Percentiles rank a stretch among this genome's conserved stretches.
These are phyloP conservation scores for Phoma sp. DNA, from an alignment of 2,329 filamentous ascomycete species.

Conservation along the genomic window DNA sequence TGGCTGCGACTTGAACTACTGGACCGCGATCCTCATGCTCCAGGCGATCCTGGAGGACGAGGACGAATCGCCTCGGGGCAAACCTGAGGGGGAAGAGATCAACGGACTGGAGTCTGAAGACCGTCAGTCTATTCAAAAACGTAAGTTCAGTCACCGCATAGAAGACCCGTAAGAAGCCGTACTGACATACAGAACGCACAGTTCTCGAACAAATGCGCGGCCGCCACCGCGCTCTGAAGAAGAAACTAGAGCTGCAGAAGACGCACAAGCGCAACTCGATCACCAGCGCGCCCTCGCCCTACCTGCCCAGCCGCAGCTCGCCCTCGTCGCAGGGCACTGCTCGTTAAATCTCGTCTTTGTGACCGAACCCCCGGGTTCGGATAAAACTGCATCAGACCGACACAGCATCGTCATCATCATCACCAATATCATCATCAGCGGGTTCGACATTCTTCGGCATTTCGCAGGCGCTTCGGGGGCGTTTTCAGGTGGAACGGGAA, in stretches of 20 bases:
- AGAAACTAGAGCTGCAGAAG: constrained; percentile 53
- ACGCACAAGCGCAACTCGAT: constrained; percentile 45
- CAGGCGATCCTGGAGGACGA: constrained; percentile 92
- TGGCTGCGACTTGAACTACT: constrained; percentile 90
- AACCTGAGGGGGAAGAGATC: constrained; percentile 56
- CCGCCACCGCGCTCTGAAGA: constrained; percentile 52
- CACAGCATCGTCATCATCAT: constrained; percentile 10
- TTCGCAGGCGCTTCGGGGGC: too few relatives aligned
- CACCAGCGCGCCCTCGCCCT: constrained; percentile 38
- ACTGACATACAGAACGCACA: constrained; percentile 37
- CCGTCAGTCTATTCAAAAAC: constrained; percentile 73
- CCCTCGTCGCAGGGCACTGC: constrained; percentile 40
- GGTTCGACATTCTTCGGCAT: too few relatives aligned
- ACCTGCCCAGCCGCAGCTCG: constrained; percentile 39
- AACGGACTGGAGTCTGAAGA: constrained; percentile 70
- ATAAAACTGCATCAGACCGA: constrained; percentile 3
- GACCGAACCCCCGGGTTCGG: too few relatives aligned
- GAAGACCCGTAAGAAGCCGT: not conserved
- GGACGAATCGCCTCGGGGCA: constrained; percentile 60
- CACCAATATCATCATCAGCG: too few relatives aligned
- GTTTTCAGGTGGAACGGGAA: too few relatives aligned
- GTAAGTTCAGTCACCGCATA: constrained; percentile 57
- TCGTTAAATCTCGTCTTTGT: constrained; percentile 14
- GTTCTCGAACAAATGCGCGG: constrained; percentile 55
- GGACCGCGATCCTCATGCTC: constrained; percentile 91